Conservation (phyloP, 2,329 filamentous ascomycete species). For the Pseudogymnoascus sp. region DNA sequence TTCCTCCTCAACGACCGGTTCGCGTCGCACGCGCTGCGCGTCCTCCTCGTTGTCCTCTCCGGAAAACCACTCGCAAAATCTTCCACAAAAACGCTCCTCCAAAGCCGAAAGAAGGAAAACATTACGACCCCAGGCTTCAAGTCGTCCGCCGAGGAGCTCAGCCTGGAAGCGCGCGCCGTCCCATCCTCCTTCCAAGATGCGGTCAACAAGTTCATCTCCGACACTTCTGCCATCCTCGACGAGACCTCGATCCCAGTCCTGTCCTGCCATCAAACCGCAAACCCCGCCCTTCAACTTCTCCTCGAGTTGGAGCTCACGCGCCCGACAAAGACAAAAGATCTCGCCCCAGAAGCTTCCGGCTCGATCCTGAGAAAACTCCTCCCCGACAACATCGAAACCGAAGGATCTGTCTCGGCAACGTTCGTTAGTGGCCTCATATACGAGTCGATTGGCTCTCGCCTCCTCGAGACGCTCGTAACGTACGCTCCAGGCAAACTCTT, state of each 20-base stretch:
- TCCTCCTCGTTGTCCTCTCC: constrained; percentile 76
- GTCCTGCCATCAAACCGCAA: constrained; percentile 82
- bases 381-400: constrained; percentile 67
- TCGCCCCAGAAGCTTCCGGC: constrained; percentile 41
- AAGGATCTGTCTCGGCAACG: constrained; percentile 63
- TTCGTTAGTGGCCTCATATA: constrained; percentile 86
- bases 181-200: constrained; percentile 71
- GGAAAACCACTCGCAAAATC: constrained; percentile 68
- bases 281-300: constrained; percentile 85
- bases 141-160: constrained; percentile 39
- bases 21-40: constrained; percentile 82
- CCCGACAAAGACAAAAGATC: constrained; percentile 58
- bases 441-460: constrained; percentile 78
- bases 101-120: constrained; percentile 89
- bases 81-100: constrained; percentile 63
- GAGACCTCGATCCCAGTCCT: constrained; percentile 73
- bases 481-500: constrained; percentile 81
- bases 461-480: constrained; percentile 79
- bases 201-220: constrained; percentile 71
- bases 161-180: constrained; percentile 47
- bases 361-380: constrained; percentile 68
- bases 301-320: constrained; percentile 76
- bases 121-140: constrained; percentile 53
- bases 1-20: constrained; percentile 81
- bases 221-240: constrained; percentile 67